Conservation (phyloP, 75 land plant genomes). For the Pinus taeda region DNA sequence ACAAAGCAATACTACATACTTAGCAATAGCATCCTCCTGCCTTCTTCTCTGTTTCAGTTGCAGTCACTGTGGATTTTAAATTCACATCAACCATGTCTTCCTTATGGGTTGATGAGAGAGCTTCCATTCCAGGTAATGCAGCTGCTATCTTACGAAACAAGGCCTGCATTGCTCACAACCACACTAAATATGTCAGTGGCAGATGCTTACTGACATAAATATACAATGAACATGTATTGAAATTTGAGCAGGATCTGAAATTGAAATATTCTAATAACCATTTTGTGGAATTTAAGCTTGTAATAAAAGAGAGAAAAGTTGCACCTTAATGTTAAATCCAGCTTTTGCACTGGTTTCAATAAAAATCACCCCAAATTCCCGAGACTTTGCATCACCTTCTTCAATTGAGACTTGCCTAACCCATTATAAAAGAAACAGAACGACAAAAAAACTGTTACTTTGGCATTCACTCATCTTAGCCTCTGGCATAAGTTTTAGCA, state of each 20-base stretch:
- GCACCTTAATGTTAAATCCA: slow-evolving; percentile 70
- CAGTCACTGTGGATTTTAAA: slow-evolving; percentile 26
- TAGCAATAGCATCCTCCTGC: slow-evolving; percentile 57
- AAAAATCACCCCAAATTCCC: slow-evolving; percentile 56
- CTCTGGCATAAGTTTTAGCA: not conserved
- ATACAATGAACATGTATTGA: not conserved
- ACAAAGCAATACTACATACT: slow-evolving; percentile 2
- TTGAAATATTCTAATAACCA: not conserved
- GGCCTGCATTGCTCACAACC: slow-evolving; percentile 20
- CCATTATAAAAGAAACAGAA: not conserved
- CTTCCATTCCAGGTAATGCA: slow-evolving; percentile 59
- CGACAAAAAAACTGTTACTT: not conserved
- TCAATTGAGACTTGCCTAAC: slow-evolving; percentile 72
- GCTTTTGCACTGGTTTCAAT: slow-evolving; percentile 82
- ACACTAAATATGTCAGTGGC: not conserved
- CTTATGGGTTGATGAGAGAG: slow-evolving; percentile 41
- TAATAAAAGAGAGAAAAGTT: not conserved
- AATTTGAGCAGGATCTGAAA: not conserved
- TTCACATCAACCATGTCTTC: slow-evolving; percentile 47
- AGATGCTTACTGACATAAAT: not conserved
- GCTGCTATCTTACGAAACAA: slow-evolving; percentile 46
- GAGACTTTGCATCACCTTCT: slow-evolving; percentile 68
- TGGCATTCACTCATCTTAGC: not conserved
- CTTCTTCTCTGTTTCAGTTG: slow-evolving; percentile 28
- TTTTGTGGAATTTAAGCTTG: not conserved